Evolutionary conservation across 2,329 filamentous ascomycete species (phyloP).

Genomic region (Epichloe gansuensis): DNA sequence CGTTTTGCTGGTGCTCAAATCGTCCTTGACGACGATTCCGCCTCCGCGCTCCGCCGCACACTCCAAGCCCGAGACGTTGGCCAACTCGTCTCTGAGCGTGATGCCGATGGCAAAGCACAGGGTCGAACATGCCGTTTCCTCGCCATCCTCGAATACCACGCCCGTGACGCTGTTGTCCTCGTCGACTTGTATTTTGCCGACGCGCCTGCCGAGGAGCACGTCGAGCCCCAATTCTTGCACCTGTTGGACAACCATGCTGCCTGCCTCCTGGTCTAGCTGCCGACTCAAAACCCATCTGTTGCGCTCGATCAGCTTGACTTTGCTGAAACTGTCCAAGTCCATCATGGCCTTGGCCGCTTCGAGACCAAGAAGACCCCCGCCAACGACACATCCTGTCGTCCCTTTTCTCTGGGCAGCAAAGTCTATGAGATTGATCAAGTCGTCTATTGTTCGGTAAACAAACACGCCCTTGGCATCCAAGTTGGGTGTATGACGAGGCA

Average conservation of each 20-base stretch:
- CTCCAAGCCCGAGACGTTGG: conserved; percentile 53
- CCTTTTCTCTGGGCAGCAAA: conserved; percentile 57
- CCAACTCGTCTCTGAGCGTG: conserved; percentile 66
- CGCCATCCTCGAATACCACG: conserved; percentile 69
- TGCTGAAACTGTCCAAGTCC: conserved; percentile 61
- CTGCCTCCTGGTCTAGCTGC: conserved; percentile 72
- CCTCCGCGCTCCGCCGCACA: conserved; percentile 61
- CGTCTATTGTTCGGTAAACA: conserved; percentile 76
- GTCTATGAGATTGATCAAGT: conserved; percentile 62
- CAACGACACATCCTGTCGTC: conserved; percentile 62
- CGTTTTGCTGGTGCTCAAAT: conserved; percentile 54
- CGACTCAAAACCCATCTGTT: conserved; percentile 73
- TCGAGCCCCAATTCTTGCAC: conserved; percentile 68
- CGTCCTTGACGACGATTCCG: conserved; percentile 57
- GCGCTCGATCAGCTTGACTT: conserved; percentile 68
- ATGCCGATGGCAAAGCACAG: conserved; percentile 88
- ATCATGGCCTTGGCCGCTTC: conserved; percentile 90
- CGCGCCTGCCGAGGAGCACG: conserved; percentile 63
- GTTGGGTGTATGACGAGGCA: conserved; percentile 59
- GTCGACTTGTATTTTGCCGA: conserved; percentile 58
- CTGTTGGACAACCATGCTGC: conserved; percentile 69
- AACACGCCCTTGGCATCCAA: conserved; percentile 74
- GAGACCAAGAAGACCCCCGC: conserved; percentile 71
- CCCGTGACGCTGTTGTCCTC: conserved; percentile 56
- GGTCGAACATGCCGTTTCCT: conserved; percentile 62